Conservation (phyloP, 139 green algal species). For the Haematococcus lacustris region DNA sequence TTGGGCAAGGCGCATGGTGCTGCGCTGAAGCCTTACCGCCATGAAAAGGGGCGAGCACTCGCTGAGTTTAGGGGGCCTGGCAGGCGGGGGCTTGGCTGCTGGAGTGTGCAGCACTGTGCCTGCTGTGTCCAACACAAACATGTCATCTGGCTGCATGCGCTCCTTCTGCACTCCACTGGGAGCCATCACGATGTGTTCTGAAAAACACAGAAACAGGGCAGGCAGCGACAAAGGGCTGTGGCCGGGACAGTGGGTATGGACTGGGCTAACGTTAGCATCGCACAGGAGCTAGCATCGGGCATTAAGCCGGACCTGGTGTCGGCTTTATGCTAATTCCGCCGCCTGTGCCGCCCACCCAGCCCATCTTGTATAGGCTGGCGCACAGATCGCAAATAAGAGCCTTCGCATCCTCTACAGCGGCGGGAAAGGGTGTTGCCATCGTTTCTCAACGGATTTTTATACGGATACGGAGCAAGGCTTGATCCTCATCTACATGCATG, state of each 20-base stretch:
- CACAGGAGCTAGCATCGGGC: too few species aligned
- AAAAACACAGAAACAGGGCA: too few species aligned
- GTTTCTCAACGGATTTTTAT: too few species aligned
- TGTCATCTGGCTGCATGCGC: constrained; percentile 84
- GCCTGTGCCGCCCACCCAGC: constrained; percentile 73
- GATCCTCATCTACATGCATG: too few species aligned
- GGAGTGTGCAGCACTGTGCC: constrained; percentile 65
- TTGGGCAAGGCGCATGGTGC: too few species aligned
- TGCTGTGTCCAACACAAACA: constrained; percentile 83
- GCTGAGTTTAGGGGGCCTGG: constrained; percentile 81
- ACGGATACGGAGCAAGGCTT: too few species aligned
- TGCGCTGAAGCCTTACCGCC: too few species aligned
- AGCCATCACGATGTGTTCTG: constrained; percentile 71
- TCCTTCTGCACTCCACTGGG: constrained; percentile 92
- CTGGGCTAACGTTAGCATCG: too few species aligned
- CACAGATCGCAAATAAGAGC: constrained; percentile 79
- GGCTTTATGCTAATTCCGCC: constrained; percentile 82
- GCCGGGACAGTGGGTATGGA: too few species aligned
- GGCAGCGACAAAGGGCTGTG: too few species aligned
- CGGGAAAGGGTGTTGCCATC: neutral
- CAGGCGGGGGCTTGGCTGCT: constrained; percentile 48
- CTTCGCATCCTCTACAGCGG: constrained; percentile 59
- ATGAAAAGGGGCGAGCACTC: constrained; percentile 90
- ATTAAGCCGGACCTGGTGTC: too few species aligned
- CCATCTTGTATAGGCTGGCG: constrained; percentile 68